Conservation (phyloP, 768 basidiomycete species). For the Termitomyces eurrhizus region DNA sequence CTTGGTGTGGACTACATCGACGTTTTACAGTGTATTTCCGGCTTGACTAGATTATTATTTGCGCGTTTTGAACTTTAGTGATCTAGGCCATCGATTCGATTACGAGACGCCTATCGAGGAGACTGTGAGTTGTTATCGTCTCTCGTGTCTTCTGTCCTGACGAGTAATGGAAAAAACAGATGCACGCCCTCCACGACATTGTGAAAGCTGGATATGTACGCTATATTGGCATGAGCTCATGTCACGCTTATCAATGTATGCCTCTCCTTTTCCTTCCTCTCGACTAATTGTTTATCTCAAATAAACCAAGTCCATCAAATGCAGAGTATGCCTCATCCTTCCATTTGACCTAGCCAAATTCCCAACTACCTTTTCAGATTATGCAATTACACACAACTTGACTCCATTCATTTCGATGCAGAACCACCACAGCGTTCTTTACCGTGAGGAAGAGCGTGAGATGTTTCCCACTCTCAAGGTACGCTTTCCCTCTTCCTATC, state of each 20-base stretch:
- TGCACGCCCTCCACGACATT: slow-evolving; percentile 64
- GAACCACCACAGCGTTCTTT: slow-evolving; percentile 58
- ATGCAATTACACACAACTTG: slow-evolving; percentile 53
- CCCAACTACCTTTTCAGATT: slow-evolving; percentile 32
- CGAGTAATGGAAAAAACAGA: too few relatives aligned
- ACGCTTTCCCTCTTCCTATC: too few relatives aligned
- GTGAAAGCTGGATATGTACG: slow-evolving; percentile 60
- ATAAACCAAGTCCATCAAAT: slow-evolving; percentile 42
- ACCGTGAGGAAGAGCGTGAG: slow-evolving; percentile 63
- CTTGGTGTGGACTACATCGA: slow-evolving; percentile 78
- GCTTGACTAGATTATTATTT: background rate
- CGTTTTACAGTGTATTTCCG: slow-evolving; percentile 54
- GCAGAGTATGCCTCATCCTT: slow-evolving; percentile 40
- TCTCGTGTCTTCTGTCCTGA: background rate
- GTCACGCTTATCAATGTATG: slow-evolving; percentile 53
- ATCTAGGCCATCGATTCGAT: slow-evolving; percentile 52
- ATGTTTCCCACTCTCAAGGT: slow-evolving; percentile 61
- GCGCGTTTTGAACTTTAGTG: background rate
- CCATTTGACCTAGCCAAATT: background rate
- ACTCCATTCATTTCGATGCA: slow-evolving; percentile 70
- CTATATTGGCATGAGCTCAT: slow-evolving; percentile 57
- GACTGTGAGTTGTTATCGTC: slow-evolving; percentile 30
- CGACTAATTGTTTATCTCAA: background rate
- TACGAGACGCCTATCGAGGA: slow-evolving; percentile 55
- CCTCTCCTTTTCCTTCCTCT: background rate